These are phyloP conservation scores for Fimicolochytrium jonesii DNA, from an alignment of 192 early-diverging fungal species.

Conservation along the genomic window DNA sequence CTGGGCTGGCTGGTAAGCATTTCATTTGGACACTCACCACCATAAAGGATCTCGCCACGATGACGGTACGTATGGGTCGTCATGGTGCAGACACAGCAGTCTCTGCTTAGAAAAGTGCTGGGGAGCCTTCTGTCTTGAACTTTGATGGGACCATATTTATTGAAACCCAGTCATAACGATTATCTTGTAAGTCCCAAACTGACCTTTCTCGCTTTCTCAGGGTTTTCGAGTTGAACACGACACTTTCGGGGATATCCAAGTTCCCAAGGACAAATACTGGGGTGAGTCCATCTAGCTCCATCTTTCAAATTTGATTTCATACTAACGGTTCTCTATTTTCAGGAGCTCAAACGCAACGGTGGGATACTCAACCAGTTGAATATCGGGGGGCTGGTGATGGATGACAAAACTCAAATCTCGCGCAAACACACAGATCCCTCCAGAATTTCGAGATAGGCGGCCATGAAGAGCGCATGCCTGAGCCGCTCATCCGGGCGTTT, in stretches of 20 bases:
- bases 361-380: slow-evolving; percentile 17
- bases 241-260: slow-evolving; percentile 90
- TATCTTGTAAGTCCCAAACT: too few relatives aligned
- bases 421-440: slow-evolving; percentile 62
- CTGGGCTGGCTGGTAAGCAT: too few relatives aligned
- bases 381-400: background rate
- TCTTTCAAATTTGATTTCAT: background rate
- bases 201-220: too few relatives aligned
- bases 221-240: slow-evolving; percentile 46
- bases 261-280: slow-evolving; percentile 92
- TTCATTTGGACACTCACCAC: too few relatives aligned
- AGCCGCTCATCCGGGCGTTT: slow-evolving; percentile 88
- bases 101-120: too few relatives aligned
- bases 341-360: slow-evolving; percentile 87
- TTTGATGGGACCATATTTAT: too few relatives aligned
- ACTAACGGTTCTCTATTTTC: background rate
- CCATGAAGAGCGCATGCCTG: slow-evolving; percentile 86
- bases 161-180: too few relatives aligned
- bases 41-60: too few relatives aligned
- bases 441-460: slow-evolving; percentile 99
- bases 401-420: background rate
- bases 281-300: slow-evolving; percentile 36
- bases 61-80: too few relatives aligned
- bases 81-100: too few relatives aligned
- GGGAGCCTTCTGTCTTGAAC: too few relatives aligned